Evolutionary conservation across 768 basidiomycete genomes (phyloP).

Genomic region (Lactifluus rugatus): DNA sequence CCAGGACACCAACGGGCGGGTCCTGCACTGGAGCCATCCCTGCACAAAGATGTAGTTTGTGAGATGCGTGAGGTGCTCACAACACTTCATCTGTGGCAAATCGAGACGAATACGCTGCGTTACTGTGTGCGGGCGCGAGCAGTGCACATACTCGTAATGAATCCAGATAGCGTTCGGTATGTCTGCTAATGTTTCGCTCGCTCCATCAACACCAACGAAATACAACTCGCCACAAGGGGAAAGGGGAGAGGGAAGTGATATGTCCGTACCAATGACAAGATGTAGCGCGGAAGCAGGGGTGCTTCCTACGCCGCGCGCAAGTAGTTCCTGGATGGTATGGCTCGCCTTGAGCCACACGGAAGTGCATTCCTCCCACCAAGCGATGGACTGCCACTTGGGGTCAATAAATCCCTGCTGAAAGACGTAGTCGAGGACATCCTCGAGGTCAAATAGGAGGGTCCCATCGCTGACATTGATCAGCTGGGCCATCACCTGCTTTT

Average conservation of each 20-base stretch:
- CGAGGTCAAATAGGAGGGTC: slow-evolving; percentile 34
- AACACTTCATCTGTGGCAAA: slow-evolving; percentile 23
- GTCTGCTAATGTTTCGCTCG: too few species aligned
- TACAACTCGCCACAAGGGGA: too few species aligned
- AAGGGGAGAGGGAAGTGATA: too few species aligned
- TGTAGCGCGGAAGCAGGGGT: slow-evolving; percentile 36
- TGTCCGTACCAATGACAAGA: slow-evolving; percentile 37
- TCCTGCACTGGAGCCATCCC: slow-evolving; percentile 30
- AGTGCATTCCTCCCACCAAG: slow-evolving; percentile 38
- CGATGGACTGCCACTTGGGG: slow-evolving; percentile 32
- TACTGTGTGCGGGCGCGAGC: slow-evolving; percentile 25
- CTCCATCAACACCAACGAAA: too few species aligned
- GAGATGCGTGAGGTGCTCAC: slow-evolving; percentile 35
- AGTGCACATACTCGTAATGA: slow-evolving; percentile 33
- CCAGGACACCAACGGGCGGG: slow-evolving; percentile 32
- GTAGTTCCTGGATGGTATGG: slow-evolving; percentile 31
- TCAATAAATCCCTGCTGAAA: slow-evolving; percentile 41
- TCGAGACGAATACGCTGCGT: slow-evolving; percentile 38
- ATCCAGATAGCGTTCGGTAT: slow-evolving; percentile 35
- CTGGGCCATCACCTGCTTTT: slow-evolving; percentile 35
- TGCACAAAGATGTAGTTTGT: slow-evolving; percentile 39
- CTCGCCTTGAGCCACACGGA: slow-evolving; percentile 31
- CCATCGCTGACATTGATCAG: slow-evolving; percentile 39
- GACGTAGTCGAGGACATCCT: slow-evolving; percentile 39
- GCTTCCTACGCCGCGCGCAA: too few species aligned